Evolutionary conservation across 164 flowering plant species (phyloP).

Genomic region (Macadamia integrifolia): DNA sequence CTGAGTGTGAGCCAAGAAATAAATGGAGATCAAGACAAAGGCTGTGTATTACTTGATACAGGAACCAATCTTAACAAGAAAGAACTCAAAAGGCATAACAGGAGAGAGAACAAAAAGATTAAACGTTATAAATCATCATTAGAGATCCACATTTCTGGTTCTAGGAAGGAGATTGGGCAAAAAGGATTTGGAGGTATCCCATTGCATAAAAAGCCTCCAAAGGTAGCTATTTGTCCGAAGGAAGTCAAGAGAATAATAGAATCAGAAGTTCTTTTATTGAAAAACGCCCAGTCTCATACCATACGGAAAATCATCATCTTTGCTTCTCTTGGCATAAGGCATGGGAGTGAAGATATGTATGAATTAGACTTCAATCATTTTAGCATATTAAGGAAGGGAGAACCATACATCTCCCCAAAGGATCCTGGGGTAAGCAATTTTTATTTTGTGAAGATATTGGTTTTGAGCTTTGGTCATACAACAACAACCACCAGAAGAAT

Average conservation of each 20-base stretch:
- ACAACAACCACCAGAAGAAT: not conserved
- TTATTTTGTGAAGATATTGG: not conserved
- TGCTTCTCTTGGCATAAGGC: conserved; percentile 52
- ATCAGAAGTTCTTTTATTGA: conserved; percentile 27
- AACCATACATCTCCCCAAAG: conserved; percentile 38
- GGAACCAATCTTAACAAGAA: not conserved
- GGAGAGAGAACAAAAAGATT: conserved; percentile 13
- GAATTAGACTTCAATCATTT: conserved; percentile 56
- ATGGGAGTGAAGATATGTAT: conserved; percentile 62
- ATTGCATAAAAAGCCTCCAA: conserved; percentile 31
- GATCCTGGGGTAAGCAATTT: conserved; percentile 47
- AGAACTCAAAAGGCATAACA: conserved; percentile 10
- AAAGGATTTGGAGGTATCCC: conserved; percentile 17
- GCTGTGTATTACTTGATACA: conserved; percentile 1
- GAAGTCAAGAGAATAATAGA: conserved; percentile 45
- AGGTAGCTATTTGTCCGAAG: conserved; percentile 51
- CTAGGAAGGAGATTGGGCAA: conserved; percentile 13
- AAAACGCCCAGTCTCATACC: conserved; percentile 54
- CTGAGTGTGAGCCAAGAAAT: conserved; percentile 14
- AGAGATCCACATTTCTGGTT: conserved; percentile 12
- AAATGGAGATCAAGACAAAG: conserved; percentile 9
- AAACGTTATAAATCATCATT: conserved; percentile 12
- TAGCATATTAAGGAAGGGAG: conserved; percentile 46
- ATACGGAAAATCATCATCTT: conserved; percentile 56
- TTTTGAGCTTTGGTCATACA: too few relatives aligned